Evolutionary conservation across 75 land plant species (phyloP).

Genomic region (Azolla pinnata): DNA sequence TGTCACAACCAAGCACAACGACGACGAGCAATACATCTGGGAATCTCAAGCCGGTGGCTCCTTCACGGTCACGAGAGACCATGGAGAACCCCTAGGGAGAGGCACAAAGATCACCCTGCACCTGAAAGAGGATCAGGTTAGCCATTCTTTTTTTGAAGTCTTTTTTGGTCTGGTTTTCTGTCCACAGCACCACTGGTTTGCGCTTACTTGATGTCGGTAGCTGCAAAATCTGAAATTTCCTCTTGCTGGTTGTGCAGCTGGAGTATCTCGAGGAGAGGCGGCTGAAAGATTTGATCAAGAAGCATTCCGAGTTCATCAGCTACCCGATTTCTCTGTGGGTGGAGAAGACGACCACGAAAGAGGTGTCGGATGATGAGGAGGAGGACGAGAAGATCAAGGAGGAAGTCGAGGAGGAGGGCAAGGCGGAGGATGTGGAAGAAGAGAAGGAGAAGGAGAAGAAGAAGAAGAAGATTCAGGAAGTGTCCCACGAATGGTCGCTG

Average conservation of each 20-base stretch:
- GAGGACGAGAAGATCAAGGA: slow-evolving; percentile 38
- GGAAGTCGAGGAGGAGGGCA: slow-evolving; percentile 41
- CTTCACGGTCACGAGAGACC: slow-evolving; percentile 55
- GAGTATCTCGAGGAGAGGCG: slow-evolving; percentile 77
- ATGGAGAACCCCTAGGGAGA: slow-evolving; percentile 45
- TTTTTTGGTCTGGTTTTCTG: too few relatives aligned
- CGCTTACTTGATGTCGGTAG: too few relatives aligned
- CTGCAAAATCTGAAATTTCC: too few relatives aligned
- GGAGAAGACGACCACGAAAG: slow-evolving; percentile 68
- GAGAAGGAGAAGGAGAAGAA: slow-evolving; percentile 40
- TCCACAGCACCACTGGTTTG: too few relatives aligned
- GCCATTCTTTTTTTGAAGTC: too few relatives aligned
- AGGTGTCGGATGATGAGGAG: slow-evolving; percentile 65
- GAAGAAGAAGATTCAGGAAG: slow-evolving; percentile 62
- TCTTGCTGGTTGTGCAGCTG: slow-evolving; percentile 33
- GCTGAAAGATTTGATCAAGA: slow-evolving; percentile 58
- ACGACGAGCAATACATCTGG: slow-evolving; percentile 65
- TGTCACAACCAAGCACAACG: slow-evolving; percentile 59
- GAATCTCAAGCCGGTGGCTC: slow-evolving; percentile 72
- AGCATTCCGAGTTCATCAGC: slow-evolving; percentile 64
- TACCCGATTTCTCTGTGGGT: slow-evolving; percentile 67
- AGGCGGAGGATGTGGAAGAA: slow-evolving; percentile 31
- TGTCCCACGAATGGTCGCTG: slow-evolving; percentile 57
- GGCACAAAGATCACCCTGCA: slow-evolving; percentile 53
- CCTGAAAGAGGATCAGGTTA: slow-evolving; percentile 31